Base-by-base conservation (phyloP, 768 basidiomycete species). In the Thelephora aurantiotincta region DNA sequence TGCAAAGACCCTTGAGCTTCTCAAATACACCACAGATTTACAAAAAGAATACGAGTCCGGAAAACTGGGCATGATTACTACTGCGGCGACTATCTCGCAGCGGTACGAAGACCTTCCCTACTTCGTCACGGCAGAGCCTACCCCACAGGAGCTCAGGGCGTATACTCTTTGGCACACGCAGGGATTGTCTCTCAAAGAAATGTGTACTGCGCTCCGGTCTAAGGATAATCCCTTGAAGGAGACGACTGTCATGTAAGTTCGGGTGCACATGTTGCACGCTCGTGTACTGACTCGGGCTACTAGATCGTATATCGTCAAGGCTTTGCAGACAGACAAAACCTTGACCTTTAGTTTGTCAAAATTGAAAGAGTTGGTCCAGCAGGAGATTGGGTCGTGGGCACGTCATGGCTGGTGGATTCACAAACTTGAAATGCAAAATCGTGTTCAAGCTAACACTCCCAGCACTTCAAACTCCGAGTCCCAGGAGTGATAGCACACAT, bases 211-310 rank as follows among this genome's bases (percentile, higher is more conserved):
- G 20, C 60, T 73, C 44, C 56, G 66, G 45, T 62, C 53, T 12
- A 51, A 54, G 45, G 54, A 62, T 22, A 64, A 70, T 46, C 73
- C 72, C 14, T 61, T 74, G 36, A 66, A 66, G 41, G 62, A 66
- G 46, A 63, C 67, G 42, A 71, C 72, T 1, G 72, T 73, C 36
- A 73, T 74, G 70, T 73, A 43, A 53, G 68, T 58, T 41, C n/a
- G n/a, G 11, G n/a, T 34, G 48, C 35, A n/a, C n/a, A n/a, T n/a
- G 9, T 18, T 43, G 20, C n/a, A 42, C 22, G 43, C 46, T 19
- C 19, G 7, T 43, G 16, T 33, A 19, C 35, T 18, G 43, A 14
- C 42, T 30, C n/a, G 13, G 46, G 12, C 36, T 44, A 4, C 2
- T 34, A 74, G 71, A 55, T 65, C 69, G 7, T 69, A 74, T 49